phyloP scores from a whole-genome alignment of 768 basidiomycete genomes.

The Tephrocybe sp. region DNA sequence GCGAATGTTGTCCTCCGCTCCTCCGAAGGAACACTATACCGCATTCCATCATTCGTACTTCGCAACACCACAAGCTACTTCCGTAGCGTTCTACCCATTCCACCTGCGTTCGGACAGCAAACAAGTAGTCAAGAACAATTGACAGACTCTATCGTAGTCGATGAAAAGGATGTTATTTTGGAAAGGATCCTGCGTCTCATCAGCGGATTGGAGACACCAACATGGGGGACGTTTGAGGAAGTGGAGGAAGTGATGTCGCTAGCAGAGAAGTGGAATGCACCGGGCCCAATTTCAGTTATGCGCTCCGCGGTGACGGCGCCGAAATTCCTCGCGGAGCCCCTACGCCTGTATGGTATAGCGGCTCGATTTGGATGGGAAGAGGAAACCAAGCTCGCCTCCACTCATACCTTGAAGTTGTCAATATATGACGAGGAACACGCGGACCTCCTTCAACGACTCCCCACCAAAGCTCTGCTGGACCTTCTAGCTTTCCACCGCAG shows the following conservation, averaged over 20 bases:
- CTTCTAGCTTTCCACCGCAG: constrained; percentile 42
- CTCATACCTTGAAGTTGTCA: constrained; percentile 38
- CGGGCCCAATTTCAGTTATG: constrained; percentile 41
- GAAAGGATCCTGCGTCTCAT: constrained; percentile 40
- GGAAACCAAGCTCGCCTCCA: constrained; percentile 42
- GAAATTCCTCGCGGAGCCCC: constrained; percentile 39
- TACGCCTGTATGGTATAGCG: constrained; percentile 49
- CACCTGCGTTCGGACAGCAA: constrained; percentile 1
- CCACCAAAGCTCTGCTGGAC: constrained; percentile 32
- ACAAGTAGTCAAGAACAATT: neutral
- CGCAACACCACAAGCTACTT: constrained; percentile 41
- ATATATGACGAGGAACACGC: constrained; percentile 34
- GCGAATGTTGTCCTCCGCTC: constrained; percentile 44
- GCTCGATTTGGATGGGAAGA: constrained; percentile 44
- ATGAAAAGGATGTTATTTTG: constrained; percentile 36
- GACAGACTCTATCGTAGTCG: constrained; percentile 21
- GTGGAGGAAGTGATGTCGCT: constrained; percentile 37
- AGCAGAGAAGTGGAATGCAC: constrained; percentile 46
- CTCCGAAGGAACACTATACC: constrained; percentile 41
- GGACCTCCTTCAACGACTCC: constrained; percentile 31
- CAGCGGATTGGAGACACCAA: constrained; percentile 38
- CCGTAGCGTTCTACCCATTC: constrained; percentile 31
- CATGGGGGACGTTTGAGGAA: constrained; percentile 41
- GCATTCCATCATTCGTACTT: constrained; percentile 41
- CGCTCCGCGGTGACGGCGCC: constrained; percentile 42